Conservation (phyloP, 306 rosid genomes). For the Rosa multiflora region DNA sequence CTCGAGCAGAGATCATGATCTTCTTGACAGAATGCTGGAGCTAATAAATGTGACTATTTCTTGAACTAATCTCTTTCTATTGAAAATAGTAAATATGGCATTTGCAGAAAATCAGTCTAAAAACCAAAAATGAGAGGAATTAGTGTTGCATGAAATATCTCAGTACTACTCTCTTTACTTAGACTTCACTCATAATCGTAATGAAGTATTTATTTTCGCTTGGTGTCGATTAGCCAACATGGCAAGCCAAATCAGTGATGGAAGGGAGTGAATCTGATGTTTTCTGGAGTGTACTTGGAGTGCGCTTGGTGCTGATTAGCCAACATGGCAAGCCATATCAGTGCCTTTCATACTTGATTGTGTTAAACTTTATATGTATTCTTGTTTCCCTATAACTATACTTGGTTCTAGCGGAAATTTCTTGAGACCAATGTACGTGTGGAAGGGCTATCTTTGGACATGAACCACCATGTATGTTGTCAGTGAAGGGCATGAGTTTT, state of each 20-base stretch:
- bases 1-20: conserved; percentile 77
- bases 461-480: conserved; percentile 71
- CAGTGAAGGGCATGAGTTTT: conserved; percentile 82
- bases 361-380: background rate
- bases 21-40: conserved; percentile 83
- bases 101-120: background rate
- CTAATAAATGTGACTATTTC: conserved; percentile 52
- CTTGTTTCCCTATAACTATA: conserved; percentile 13
- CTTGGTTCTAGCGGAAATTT: conserved; percentile 64
- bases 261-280: conserved; percentile 88
- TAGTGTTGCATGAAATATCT: background rate
- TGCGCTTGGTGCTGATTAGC: no score
- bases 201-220: conserved; percentile 16
- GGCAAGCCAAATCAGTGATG: conserved; percentile 81
- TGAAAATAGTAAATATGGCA: background rate
- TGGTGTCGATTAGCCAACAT: conserved; percentile 55
- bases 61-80: background rate
- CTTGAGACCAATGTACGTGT: conserved; percentile 65
- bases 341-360: background rate
- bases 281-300: conserved; percentile 77
- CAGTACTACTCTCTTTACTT: conserved; percentile 6
- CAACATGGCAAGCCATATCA: no score
- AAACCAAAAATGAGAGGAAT: background rate
- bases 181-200: conserved; percentile 8
- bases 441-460: conserved; percentile 64